A percentile compares a stretch with the other conserved stretches of the same genome.
Evolutionary conservation across 306 rosid species (phyloP).

Genomic region (Cucumis sativus): DNA sequence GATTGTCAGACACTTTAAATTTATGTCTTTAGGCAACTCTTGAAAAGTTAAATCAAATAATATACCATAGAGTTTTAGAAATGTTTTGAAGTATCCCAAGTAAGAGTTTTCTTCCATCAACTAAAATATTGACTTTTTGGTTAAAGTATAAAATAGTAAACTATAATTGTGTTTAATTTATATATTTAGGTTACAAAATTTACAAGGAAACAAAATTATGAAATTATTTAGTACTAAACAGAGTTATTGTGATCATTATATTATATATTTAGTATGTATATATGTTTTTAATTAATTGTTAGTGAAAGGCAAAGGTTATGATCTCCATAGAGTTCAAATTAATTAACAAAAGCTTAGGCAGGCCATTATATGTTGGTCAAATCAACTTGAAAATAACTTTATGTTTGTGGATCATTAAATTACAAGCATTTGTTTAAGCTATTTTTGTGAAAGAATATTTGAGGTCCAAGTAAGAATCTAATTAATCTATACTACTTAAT

Average conservation of each 20-base stretch:
- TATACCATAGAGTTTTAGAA: neutral
- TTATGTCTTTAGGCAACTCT: no score
- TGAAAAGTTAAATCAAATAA: no score
- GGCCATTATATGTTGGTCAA: neutral
- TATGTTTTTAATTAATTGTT: neutral
- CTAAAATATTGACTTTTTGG: no score
- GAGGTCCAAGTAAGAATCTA: conserved; percentile 4
- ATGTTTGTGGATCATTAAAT: neutral
- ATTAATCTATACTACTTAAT: neutral
- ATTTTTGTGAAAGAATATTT: neutral
- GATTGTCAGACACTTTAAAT: no score
- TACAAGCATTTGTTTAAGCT: neutral
- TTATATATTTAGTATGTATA: neutral
- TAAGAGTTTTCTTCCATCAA: no score
- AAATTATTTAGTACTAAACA: neutral
- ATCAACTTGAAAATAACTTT: neutral
- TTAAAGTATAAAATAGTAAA: no score
- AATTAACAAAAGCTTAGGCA: neutral
- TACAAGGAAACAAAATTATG: no score
- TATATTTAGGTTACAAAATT: no score
- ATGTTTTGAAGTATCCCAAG: neutral
- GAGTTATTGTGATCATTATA: neutral
- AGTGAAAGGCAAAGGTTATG: neutral
- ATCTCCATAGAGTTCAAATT: neutral
- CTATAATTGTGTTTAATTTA: no score